These are phyloP conservation scores for Penicillium sp. DNA, from an alignment of 2,329 filamentous ascomycete species.

Conservation along the genomic window DNA sequence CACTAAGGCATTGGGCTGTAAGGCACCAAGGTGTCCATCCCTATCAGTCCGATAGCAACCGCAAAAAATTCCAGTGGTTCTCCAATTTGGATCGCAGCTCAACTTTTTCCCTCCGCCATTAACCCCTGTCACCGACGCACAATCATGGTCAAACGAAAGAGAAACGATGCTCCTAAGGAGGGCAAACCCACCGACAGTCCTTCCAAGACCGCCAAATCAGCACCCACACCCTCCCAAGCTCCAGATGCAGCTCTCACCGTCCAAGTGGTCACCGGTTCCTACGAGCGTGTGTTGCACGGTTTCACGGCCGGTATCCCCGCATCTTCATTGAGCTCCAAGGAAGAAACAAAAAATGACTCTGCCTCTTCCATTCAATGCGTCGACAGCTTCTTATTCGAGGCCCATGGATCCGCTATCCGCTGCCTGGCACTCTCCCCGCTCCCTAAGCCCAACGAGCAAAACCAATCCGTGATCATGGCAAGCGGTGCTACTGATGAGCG, in stretches of 20 bases:
- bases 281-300: conserved; percentile 90
- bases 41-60: conserved; percentile 21
- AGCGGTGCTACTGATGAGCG: conserved; percentile 92
- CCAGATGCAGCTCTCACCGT: conserved; percentile 60
- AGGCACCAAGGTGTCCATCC: conserved; percentile 4
- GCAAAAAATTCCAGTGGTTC: conserved; percentile 23
- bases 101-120: not conserved
- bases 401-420: conserved; percentile 86
- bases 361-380: conserved; percentile 67
- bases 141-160: conserved; percentile 52
- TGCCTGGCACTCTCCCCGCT: conserved; percentile 84
- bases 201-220: conserved; percentile 41
- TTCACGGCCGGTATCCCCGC: conserved; percentile 73
- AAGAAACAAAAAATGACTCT: conserved; percentile 28
- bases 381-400: conserved; percentile 94
- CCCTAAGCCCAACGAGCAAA: conserved; percentile 58
- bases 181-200: conserved; percentile 27
- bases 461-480: conserved; percentile 86
- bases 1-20: conserved; percentile 9
- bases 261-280: conserved; percentile 90
- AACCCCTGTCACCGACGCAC: conserved; percentile 1
- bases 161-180: conserved; percentile 38
- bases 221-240: conserved; percentile 29
- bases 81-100: not conserved
- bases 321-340: conserved; percentile 29